These are phyloP conservation scores for Verticillium dahliae DNA, from an alignment of 2,329 filamentous ascomycete genomes.

Conservation along the genomic window DNA sequence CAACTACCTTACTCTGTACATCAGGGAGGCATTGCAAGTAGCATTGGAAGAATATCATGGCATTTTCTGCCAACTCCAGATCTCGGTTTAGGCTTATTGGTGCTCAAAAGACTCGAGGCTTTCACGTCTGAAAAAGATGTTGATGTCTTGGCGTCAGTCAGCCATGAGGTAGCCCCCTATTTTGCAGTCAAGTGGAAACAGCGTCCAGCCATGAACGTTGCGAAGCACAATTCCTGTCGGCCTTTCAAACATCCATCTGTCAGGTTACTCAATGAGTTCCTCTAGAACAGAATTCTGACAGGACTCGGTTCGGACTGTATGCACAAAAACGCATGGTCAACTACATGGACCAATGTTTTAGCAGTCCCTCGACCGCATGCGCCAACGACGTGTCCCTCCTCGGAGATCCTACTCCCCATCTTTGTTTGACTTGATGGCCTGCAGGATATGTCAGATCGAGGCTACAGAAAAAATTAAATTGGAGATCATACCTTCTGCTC, in stretches of 20 bases:
- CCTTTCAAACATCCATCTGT: too few species aligned
- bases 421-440: constrained; percentile 34
- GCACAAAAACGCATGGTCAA: too few species aligned
- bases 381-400: constrained; percentile 21
- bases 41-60: too few species aligned
- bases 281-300: too few species aligned
- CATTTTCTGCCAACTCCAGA: too few species aligned
- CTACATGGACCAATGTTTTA: background rate
- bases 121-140: background rate
- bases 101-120: too few species aligned
- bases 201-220: background rate
- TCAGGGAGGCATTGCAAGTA: too few species aligned
- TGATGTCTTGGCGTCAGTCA: background rate
- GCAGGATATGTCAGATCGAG: constrained; percentile 5
- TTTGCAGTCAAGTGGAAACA: background rate
- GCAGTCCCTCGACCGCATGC: constrained; percentile 18
- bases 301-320: too few species aligned
- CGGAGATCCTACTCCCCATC: constrained; percentile 34
- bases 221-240: background rate
- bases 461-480: background rate
- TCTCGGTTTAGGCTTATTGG: too few species aligned
- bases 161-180: background rate
- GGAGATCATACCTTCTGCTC: constrained; percentile 24
- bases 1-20: too few species aligned
- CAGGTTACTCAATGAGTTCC: too few species aligned